Percentiles rank a stretch among this genome's conserved stretches.
These are phyloP conservation scores for Fusarium globosum DNA, from an alignment of 2,329 filamentous ascomycete species.

Conservation along the genomic window DNA sequence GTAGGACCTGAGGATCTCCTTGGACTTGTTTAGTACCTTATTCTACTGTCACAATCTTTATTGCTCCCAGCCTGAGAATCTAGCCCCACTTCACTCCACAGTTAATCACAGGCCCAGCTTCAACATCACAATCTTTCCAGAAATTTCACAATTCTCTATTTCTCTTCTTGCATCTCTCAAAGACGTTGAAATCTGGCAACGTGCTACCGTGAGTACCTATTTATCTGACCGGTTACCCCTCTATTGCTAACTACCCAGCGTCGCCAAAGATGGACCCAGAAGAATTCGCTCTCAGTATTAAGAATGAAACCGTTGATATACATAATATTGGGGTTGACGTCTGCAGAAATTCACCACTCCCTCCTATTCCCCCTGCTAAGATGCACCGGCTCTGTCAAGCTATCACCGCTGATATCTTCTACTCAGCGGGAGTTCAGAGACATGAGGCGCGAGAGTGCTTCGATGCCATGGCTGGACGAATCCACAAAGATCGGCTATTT, in stretches of 20 bases:
- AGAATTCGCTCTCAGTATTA: rapidly evolving
- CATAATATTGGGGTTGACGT: rapidly evolving
- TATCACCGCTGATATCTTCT: rapidly evolving
- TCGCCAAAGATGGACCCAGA: neutral
- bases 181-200: no score
- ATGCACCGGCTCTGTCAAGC: rapidly evolving
- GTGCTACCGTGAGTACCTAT: no score
- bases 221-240: no score
- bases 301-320: neutral
- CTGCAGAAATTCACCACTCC: rapidly evolving
- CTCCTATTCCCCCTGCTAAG: rapidly evolving
- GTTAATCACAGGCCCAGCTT: no score
- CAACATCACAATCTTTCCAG: no score
- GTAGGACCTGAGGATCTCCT: rapidly evolving
- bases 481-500: neutral
- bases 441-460: neutral
- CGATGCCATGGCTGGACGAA: rapidly evolving
- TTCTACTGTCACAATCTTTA: neutral
- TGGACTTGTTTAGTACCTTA: neutral
- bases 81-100: neutral
- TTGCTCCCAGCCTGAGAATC: no score
- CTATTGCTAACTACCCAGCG: neutral
- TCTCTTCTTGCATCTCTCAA: no score
- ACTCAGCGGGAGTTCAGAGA: no score
- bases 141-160: no score